Conservation (phyloP, 805 yeast genomes). For the Teunomyces tritomae region DNA sequence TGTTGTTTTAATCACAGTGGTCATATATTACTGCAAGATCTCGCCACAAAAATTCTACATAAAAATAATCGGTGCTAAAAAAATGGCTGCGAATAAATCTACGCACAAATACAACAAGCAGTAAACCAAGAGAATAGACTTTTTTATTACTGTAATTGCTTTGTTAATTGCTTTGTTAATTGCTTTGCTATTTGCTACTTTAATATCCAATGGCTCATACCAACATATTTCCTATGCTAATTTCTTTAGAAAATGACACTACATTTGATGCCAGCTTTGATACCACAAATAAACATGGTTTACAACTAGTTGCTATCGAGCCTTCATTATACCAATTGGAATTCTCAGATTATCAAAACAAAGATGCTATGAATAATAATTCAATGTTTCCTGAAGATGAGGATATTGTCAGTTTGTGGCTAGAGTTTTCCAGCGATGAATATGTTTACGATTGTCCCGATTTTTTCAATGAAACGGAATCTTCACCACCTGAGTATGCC, state of each 20-base stretch:
- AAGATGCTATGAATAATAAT: no score
- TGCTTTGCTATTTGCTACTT: background rate
- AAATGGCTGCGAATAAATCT: background rate
- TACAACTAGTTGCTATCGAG: background rate
- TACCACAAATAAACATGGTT: no score
- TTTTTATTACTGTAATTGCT: no score
- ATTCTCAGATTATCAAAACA: no score
- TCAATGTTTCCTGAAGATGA: background rate
- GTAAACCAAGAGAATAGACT: background rate
- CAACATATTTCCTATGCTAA: background rate
- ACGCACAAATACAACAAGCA: background rate
- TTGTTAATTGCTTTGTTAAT: background rate
- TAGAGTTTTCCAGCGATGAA: background rate
- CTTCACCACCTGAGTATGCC: background rate
- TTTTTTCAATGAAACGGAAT: background rate
- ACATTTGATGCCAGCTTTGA: background rate
- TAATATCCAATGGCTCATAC: background rate
- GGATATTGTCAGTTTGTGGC: background rate
- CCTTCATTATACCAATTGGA: background rate
- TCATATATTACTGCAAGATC: background rate
- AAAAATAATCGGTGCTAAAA: background rate
- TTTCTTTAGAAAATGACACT: background rate
- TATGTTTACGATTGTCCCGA: background rate
- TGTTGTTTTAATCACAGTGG: no score
- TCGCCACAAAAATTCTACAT: background rate